Conservation (phyloP, 805 yeast genomes). For the Metschnikowia koreensis region DNA sequence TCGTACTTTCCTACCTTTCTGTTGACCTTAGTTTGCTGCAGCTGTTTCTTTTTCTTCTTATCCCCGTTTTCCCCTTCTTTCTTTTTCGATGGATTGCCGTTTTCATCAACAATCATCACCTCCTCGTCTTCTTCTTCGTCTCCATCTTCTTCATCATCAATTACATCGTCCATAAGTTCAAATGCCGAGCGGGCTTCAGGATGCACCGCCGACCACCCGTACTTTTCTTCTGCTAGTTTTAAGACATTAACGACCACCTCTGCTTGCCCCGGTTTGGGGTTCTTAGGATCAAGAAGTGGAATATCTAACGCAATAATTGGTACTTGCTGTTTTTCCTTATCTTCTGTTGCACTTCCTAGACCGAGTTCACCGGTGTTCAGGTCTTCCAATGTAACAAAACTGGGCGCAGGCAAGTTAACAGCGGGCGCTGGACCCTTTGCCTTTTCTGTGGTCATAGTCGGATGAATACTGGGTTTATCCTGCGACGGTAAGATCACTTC, state of each 20-base stretch:
- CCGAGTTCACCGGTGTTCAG: slow-evolving; percentile 5
- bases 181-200: slow-evolving; percentile 62
- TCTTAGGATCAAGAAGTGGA: slow-evolving; percentile 47
- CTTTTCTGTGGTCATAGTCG: slow-evolving; percentile 25
- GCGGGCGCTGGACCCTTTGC: slow-evolving; percentile 6
- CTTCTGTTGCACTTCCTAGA: slow-evolving; percentile 12
- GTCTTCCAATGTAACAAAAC: slow-evolving; percentile 17
- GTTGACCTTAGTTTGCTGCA: slow-evolving; percentile 50
- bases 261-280: slow-evolving; percentile 54
- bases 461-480: slow-evolving; percentile 19
- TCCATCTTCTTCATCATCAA: slow-evolving; percentile 49
- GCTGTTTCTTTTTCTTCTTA: slow-evolving; percentile 41
- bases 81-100: slow-evolving; percentile 12
- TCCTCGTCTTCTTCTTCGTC: slow-evolving; percentile 48
- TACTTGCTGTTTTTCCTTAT: slow-evolving; percentile 13
- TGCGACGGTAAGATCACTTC: slow-evolving; percentile 14
- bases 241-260: slow-evolving; percentile 70
- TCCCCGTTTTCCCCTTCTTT: slow-evolving; percentile 34
- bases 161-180: slow-evolving; percentile 49
- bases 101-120: slow-evolving; percentile 23
- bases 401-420: slow-evolving; percentile 18
- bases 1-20: slow-evolving; percentile 90
- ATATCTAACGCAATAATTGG: slow-evolving; percentile 58
- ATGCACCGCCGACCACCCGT: slow-evolving; percentile 72
- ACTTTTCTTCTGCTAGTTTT: slow-evolving; percentile 75